Conservation (phyloP, 2,329 filamentous ascomycete species). For the Nemania sp. region DNA sequence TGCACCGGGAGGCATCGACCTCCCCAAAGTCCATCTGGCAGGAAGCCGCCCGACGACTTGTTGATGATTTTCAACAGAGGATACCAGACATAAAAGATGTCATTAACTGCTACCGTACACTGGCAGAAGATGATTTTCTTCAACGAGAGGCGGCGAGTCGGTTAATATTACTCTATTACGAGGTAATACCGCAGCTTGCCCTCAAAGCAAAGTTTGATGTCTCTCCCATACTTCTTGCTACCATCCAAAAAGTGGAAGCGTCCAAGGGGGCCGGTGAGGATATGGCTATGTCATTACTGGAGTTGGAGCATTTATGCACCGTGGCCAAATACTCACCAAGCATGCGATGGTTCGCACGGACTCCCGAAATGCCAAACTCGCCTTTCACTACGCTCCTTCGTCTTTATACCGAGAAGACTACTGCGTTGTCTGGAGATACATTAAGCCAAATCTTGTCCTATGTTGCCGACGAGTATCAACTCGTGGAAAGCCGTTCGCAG, state of each 20-base stretch:
- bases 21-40: conserved; percentile 65
- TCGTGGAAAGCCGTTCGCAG: conserved; percentile 57
- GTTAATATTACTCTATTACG: conserved; percentile 82
- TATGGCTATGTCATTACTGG: conserved; percentile 65
- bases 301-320: conserved; percentile 79
- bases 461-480: conserved; percentile 67
- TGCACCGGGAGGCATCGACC: conserved; percentile 56
- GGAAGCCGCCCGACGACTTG: conserved; percentile 68
- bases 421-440: conserved; percentile 53
- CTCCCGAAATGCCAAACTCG: conserved; percentile 64
- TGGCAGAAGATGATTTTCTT: conserved; percentile 69
- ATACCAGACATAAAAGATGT: conserved; percentile 84
- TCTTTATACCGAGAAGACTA: conserved; percentile 56
- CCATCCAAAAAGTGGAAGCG: conserved; percentile 65
- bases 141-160: conserved; percentile 80
- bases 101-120: conserved; percentile 72
- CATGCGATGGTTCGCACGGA: conserved; percentile 89
- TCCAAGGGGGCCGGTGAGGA: conserved; percentile 54
- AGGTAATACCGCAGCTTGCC: conserved; percentile 77
- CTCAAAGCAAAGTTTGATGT: conserved; percentile 88
- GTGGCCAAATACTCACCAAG: conserved; percentile 80
- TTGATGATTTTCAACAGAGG: conserved; percentile 75
- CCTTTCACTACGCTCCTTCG: conserved; percentile 74
- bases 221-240: conserved; percentile 72
- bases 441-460: conserved; percentile 61